These are phyloP conservation scores for Phytophthora crassamura DNA, from an alignment of 352 stramenopile genomes.

Conservation along the genomic window DNA sequence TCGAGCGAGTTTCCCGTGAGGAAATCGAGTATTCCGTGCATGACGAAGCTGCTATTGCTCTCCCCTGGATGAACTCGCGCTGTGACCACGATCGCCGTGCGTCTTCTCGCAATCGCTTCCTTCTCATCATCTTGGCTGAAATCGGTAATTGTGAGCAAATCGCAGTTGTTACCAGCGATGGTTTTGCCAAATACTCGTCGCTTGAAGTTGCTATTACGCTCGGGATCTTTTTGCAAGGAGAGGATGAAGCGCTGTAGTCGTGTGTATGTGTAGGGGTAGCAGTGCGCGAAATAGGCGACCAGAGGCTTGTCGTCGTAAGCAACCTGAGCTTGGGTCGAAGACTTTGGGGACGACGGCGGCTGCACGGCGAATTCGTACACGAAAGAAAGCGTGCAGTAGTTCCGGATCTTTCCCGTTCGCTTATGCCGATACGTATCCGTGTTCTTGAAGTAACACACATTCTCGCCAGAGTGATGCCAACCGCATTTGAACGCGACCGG, in stretches of 20 bases:
- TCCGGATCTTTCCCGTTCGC: constrained; percentile 51
- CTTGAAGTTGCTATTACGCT: constrained; percentile 54
- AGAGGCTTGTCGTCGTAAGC: constrained; percentile 30
- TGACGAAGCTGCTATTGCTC: constrained; percentile 90
- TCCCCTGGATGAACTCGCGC: constrained; percentile 90
- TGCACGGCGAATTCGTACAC: constrained; percentile 63
- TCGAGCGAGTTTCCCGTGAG: constrained; percentile 76
- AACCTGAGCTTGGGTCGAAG: background rate
- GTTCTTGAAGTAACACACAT: constrained; percentile 90
- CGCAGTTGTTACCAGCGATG: constrained; percentile 85
- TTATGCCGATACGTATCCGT: constrained; percentile 66
- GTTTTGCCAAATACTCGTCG: constrained; percentile 81
- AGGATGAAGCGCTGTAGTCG: constrained; percentile 64
- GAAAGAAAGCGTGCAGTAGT: constrained; percentile 84
- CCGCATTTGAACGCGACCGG: constrained; percentile 35
- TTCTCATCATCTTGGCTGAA: constrained; percentile 64
- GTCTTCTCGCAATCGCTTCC: constrained; percentile 21
- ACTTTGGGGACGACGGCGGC: constrained; percentile 3
- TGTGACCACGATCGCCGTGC: constrained; percentile 79
- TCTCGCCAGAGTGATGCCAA: constrained; percentile 73
- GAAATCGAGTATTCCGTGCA: constrained; percentile 91
- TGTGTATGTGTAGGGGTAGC: constrained; percentile 89
- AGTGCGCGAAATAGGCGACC: constrained; percentile 82
- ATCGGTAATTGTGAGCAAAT: constrained; percentile 91
- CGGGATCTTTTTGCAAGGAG: constrained; percentile 60